Base-by-base conservation (phyloP, 306 rosid species). In the Trifolium subterraneum region DNA sequence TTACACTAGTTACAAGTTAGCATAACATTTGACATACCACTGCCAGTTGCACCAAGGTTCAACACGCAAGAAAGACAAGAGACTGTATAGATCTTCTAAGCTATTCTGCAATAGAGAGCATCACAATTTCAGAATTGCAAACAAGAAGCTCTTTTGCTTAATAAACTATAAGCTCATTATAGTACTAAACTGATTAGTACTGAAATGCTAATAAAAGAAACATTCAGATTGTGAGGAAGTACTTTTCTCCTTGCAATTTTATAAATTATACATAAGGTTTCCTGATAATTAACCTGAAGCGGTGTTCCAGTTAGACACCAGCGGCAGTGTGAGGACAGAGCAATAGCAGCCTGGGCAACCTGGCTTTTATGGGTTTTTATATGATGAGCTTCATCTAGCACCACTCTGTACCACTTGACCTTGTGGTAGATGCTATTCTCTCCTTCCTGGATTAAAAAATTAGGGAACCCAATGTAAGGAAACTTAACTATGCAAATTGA, bases 251-350 rank as follows among this genome's bases (percentile, higher is more conserved):
- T 38, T 12, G 64, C 36, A 58, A 56, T 33, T 74, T 31, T 29
- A 44, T 55, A 8, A 14, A 39, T 44, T 52, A 47, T 9, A 20
- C 20, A 68, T 16, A 59, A 44, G n/a, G 22, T 10, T 25, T 47
- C 11, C 33, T 38, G 22, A 68, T 56, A 33, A 62, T 10, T 69
- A 59, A 90, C 97, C 98, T 93, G 98, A 80, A 93, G 81, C 6
- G 98, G 95, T 5, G 97, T 93, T 87, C 98, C 98, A 47, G 98
- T 90, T 20, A 93, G 79, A 85, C 98, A 93, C 98, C 98, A 93
- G 52, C 98, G 88, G 82, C 97, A 90, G 79, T 80, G 83, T 1
- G 97, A 89, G 56, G 96, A 81, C 82, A 93, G 67, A 25, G 90
- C 18, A 75, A 83, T 86, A 75, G 88, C 78, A 82, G 98, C 87